Evolutionary conservation across 1,139 yeast species (phyloP).

Genomic region (Saccharomyces hybrid): DNA sequence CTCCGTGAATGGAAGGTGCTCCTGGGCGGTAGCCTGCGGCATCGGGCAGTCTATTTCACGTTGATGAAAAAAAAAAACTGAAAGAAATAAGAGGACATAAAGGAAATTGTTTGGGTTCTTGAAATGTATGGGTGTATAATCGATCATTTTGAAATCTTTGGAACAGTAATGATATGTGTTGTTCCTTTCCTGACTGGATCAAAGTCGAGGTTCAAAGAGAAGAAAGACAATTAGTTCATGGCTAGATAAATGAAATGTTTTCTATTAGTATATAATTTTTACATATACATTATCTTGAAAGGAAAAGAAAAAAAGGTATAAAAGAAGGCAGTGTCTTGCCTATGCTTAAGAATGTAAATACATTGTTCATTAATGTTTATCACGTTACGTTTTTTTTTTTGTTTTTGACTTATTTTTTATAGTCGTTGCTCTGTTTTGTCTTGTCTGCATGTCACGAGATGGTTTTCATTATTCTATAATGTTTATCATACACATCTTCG

Average conservation of each 20-base stretch:
- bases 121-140: no score
- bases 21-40: not conserved
- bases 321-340: not conserved
- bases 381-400: constrained; percentile 6
- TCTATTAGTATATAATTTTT: not conserved
- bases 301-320: not conserved
- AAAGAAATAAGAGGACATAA: not conserved
- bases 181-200: no score
- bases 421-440: not conserved
- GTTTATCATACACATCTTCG: not conserved
- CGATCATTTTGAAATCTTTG: no score
- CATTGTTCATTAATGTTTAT: constrained; percentile 14
- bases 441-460: not conserved
- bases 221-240: no score
- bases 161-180: no score
- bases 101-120: no score
- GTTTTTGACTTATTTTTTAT: constrained; percentile 8
- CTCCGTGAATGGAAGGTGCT: not conserved
- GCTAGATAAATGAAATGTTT: not conserved
- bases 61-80: not conserved
- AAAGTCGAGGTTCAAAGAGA: no score
- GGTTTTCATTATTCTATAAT: not conserved
- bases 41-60: not conserved
- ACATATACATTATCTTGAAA: not conserved
- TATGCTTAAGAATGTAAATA: constrained; percentile 10